Percentiles rank a stretch among this genome's conserved stretches.
phyloP scores from a whole-genome alignment of 805 yeast genomes.

The Saccharomycopsis schoenii region DNA sequence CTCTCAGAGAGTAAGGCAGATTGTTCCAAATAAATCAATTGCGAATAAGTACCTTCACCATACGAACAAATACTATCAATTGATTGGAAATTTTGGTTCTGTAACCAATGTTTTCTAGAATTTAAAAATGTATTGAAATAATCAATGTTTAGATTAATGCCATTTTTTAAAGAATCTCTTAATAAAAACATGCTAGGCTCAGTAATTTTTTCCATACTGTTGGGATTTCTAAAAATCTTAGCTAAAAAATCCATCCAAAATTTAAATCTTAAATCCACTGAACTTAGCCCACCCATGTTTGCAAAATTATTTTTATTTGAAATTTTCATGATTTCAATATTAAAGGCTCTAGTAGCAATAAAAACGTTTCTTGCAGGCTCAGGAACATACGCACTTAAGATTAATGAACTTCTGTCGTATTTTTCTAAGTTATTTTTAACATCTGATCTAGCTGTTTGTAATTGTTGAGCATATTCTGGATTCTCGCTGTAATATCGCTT shows the following conservation, averaged over 20 bases:
- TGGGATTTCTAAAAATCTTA: slow-evolving; percentile 32
- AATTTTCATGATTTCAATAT: slow-evolving; percentile 50
- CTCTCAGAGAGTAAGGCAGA: slow-evolving; percentile 46
- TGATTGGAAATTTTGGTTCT: slow-evolving; percentile 35
- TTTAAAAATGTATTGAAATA: slow-evolving; percentile 51
- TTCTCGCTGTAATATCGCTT: background rate
- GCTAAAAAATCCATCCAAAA: slow-evolving; percentile 63
- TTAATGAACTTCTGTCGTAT: slow-evolving; percentile 52
- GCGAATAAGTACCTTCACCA: slow-evolving; percentile 76
- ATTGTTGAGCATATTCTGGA: slow-evolving; percentile 6
- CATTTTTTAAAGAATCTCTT: slow-evolving; percentile 40
- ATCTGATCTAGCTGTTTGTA: slow-evolving; percentile 12
- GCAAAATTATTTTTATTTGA: slow-evolving; percentile 27
- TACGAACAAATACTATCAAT: slow-evolving; percentile 56
- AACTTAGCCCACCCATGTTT: slow-evolving; percentile 20
- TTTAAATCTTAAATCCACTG: slow-evolving; percentile 43
- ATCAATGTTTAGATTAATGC: slow-evolving; percentile 40
- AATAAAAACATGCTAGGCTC: slow-evolving; percentile 61
- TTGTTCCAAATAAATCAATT: slow-evolving; percentile 58
- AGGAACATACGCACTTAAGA: slow-evolving; percentile 64
- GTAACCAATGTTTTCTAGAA: slow-evolving; percentile 45
- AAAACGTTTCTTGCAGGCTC: slow-evolving; percentile 50
- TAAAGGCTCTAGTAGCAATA: slow-evolving; percentile 56
- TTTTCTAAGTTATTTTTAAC: slow-evolving; percentile 26
- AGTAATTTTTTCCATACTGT: slow-evolving; percentile 31